These are phyloP conservation scores for Pichia sp. DNA, from an alignment of 1,139 yeast species.

Conservation along the genomic window DNA sequence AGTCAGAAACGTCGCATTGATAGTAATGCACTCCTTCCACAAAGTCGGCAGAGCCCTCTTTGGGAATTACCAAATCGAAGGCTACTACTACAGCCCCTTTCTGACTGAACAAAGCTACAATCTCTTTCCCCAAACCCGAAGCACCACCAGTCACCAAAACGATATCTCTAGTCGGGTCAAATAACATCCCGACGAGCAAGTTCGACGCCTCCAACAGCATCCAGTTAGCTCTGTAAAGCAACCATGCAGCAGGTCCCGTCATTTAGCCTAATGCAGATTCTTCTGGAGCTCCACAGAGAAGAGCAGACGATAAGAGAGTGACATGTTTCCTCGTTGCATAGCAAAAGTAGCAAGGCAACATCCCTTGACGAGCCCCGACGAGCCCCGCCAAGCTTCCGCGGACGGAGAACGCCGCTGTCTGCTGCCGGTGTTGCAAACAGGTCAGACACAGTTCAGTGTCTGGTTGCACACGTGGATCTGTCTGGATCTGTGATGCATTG, in stretches of 20 bases:
- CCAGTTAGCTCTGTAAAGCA: slow-evolving; percentile 28
- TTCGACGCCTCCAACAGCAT: slow-evolving; percentile 31
- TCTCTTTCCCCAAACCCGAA: slow-evolving; percentile 63
- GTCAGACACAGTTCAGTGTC: no score
- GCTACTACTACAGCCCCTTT: slow-evolving; percentile 48
- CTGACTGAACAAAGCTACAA: slow-evolving; percentile 41
- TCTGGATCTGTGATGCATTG: no score
- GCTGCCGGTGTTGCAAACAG: no score
- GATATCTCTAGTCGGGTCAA: slow-evolving; percentile 46
- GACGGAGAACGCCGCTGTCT: no score
- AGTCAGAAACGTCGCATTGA: slow-evolving; percentile 60
- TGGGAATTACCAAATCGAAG: slow-evolving; percentile 50
- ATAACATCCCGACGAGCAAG: slow-evolving; percentile 40
- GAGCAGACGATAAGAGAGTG: no score
- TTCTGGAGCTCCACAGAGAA: neutral
- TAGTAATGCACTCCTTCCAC: slow-evolving; percentile 45
- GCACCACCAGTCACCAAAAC: slow-evolving; percentile 81
- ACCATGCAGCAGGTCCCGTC: slow-evolving; percentile 25
- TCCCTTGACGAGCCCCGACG: no score
- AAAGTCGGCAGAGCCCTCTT: slow-evolving; percentile 22
- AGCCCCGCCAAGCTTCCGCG: no score
- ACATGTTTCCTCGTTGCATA: no score
- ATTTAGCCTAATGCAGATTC: slow-evolving; percentile 9
- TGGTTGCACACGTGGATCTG: no score
- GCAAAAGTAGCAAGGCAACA: no score